Evolutionary conservation across 2,329 filamentous ascomycete species (phyloP), one percentile per base, ranked within the genome.

Genomic region (Ceratocystis albifundus): DNA sequence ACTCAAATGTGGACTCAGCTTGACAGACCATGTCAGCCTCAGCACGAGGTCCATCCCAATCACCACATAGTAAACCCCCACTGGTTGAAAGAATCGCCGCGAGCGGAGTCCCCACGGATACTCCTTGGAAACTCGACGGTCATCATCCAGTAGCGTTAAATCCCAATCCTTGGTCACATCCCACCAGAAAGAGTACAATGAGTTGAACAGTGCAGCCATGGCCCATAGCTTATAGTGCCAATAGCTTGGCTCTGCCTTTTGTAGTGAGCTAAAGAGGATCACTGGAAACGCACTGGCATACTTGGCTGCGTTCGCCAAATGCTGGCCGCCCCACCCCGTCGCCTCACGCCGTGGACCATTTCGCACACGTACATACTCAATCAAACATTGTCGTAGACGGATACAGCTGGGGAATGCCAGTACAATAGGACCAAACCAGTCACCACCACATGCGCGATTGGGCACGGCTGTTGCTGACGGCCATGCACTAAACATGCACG

Each of bases 101-200:
- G 85, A 81, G 32, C 94, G 86, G 57, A 99, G 79, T 1, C 89
- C 94, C 74, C 84, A 94, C 0, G 90, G 84, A 71, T 92, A 83
- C 30, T 88, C 84, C 1, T 81, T 81, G 10, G 82, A 80, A 70
- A 80, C 80, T 69, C 87, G 83, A 46, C 76, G 76, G 15, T 77
- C 74, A 1, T 80, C 74, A 2, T 87, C 84, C 73, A 97, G 89
- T 15, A 97, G 80, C 0, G 88, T 89, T 69, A 99, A 80, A 73
- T 97, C 94, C 94, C 94, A 99, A 79, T 99, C 94, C 77, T 92
- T 94, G 66, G 90, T 82, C 36, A 97, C 86, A 72, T 99, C 94
- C 94, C 94, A 99, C 80, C 94, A 99, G 78, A 97, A 97, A n/a
- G 88, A 91, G 77, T 96, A 99, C 57, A 88, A 79, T 15, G 90